phyloP scores from a whole-genome alignment of 768 basidiomycete species.

The Baorangia bicolor region DNA sequence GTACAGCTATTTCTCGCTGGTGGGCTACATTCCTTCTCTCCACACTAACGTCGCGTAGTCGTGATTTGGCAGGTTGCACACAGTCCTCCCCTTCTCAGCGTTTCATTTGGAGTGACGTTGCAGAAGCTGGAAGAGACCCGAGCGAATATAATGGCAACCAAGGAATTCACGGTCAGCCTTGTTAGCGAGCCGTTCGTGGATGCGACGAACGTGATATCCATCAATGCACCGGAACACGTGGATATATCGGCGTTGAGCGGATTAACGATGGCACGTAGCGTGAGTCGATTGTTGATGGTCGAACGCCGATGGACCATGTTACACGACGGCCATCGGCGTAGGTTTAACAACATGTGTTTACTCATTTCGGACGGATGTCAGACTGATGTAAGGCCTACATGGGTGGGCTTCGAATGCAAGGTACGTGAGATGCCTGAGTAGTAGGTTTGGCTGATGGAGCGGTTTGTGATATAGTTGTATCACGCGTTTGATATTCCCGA shows the following conservation, averaged over 20 bases:
- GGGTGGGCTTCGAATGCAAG: slow-evolving; percentile 63
- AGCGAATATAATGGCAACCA: slow-evolving; percentile 61
- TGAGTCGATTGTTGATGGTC: slow-evolving; percentile 32
- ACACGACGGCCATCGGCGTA: slow-evolving; percentile 2
- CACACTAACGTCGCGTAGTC: slow-evolving; percentile 9
- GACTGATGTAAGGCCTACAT: slow-evolving; percentile 49
- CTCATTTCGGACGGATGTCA: slow-evolving; percentile 24
- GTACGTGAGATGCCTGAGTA: slow-evolving; percentile 35
- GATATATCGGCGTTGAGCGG: slow-evolving; percentile 65
- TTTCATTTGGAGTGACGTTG: slow-evolving; percentile 52
- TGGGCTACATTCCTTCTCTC: slow-evolving; percentile 27
- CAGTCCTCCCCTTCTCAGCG: slow-evolving; percentile 63
- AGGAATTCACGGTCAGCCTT: slow-evolving; percentile 70
- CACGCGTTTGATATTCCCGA: slow-evolving; percentile 48
- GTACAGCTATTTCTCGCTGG: slow-evolving; percentile 63
- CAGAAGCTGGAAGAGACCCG: slow-evolving; percentile 57
- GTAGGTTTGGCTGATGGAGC: slow-evolving; percentile 9
- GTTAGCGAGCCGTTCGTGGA: slow-evolving; percentile 66
- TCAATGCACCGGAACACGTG: slow-evolving; percentile 51
- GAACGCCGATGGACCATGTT: slow-evolving; percentile 9
- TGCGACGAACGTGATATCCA: slow-evolving; percentile 53
- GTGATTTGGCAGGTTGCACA: slow-evolving; percentile 43
- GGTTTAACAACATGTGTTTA: slow-evolving; percentile 1
- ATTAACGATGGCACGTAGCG: slow-evolving; percentile 51
- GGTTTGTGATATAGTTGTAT: slow-evolving; percentile 42